phyloP scores from a whole-genome alignment of 768 basidiomycete species.

The Kwoniella botswanensis region DNA sequence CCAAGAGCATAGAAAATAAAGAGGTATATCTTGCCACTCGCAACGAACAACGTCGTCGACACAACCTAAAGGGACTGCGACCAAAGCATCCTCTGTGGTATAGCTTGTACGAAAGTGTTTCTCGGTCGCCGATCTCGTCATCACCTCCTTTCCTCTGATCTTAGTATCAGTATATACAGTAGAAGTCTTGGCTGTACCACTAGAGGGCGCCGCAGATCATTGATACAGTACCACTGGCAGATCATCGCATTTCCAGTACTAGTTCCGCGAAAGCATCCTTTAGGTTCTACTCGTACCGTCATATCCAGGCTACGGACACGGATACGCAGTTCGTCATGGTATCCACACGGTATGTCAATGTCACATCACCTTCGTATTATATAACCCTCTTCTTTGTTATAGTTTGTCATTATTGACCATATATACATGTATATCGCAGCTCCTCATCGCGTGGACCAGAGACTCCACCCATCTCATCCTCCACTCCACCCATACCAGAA shows the following conservation, averaged over 20 bases:
- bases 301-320: neutral
- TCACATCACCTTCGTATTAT: neutral
- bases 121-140: neutral
- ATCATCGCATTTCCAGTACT: neutral
- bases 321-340: constrained; percentile 24
- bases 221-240: neutral
- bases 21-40: neutral
- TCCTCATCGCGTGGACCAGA: constrained; percentile 6
- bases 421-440: neutral
- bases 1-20: neutral
- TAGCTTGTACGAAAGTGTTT: too few species aligned
- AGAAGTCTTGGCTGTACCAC: neutral
- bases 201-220: neutral
- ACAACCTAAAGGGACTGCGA: too few species aligned
- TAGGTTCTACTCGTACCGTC: neutral
- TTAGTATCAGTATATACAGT: neutral
- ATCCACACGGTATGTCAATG: constrained; percentile 31
- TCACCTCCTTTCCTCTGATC: neutral
- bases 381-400: neutral
- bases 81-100: too few species aligned
- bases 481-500: constrained; percentile 3
- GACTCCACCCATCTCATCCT: constrained; percentile 4
- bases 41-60: neutral
- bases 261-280: neutral
- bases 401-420: neutral